phyloP scores from a whole-genome alignment of 2,329 filamentous ascomycete genomes.

The Stagonosporopsis chrysanthemi region DNA sequence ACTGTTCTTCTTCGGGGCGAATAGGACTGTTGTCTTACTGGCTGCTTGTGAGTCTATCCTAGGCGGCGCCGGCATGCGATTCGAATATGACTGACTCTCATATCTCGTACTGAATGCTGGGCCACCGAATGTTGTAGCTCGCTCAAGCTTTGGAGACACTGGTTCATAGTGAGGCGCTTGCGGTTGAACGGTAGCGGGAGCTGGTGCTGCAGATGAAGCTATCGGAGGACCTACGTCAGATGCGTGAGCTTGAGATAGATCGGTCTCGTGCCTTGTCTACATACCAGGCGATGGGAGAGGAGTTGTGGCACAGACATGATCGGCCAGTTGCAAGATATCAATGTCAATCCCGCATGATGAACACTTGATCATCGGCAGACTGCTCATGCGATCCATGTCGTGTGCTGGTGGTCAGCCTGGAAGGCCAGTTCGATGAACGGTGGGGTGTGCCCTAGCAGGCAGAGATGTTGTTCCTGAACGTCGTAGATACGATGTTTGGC shows the following conservation, averaged over 20 bases:
- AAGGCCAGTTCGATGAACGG: constrained; percentile 6
- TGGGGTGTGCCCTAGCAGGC: constrained; percentile 12
- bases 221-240: constrained; percentile 5
- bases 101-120: constrained; percentile 40
- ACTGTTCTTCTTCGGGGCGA: background rate
- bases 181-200: constrained; percentile 1
- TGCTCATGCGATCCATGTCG: constrained; percentile 42
- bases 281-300: constrained; percentile 49
- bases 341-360: constrained; percentile 64
- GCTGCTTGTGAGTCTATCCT: constrained; percentile 65
- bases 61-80: constrained; percentile 59
- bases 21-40: constrained; percentile 55
- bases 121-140: constrained; percentile 42
- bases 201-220: constrained; percentile 6
- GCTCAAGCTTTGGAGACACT: constrained; percentile 38
- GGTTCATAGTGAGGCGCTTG: constrained; percentile 13
- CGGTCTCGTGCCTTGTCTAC: constrained; percentile 38
- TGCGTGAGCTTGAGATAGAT: constrained; percentile 2
- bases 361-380: constrained; percentile 51
- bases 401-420: constrained; percentile 23
- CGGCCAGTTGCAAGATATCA: constrained; percentile 84
- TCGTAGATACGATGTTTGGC: constrained; percentile 16
- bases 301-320: constrained; percentile 72
- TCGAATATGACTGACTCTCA: constrained; percentile 36
- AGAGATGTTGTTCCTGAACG: constrained; percentile 6